Evolutionary conservation across 2,329 filamentous ascomycete genomes (phyloP).

Genomic region (Diplodia sapinea): DNA sequence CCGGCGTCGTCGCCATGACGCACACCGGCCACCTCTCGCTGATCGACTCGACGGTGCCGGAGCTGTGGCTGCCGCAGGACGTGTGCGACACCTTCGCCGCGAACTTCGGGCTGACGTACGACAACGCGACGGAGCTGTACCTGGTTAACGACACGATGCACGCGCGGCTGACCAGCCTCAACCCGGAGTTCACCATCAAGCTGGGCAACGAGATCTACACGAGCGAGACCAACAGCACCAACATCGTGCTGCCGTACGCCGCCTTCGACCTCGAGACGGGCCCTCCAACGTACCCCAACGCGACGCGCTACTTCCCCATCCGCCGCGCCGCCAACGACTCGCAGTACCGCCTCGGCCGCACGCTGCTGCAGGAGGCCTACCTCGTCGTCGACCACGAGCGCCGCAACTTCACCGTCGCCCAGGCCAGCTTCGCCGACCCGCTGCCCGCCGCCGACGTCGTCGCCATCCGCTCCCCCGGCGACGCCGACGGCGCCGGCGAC

Average conservation of each 20-base stretch:
- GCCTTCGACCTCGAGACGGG: constrained; percentile 20
- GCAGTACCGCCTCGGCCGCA: constrained; percentile 40
- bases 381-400: constrained; percentile 47
- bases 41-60: constrained; percentile 35
- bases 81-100: constrained; percentile 49
- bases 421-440: constrained; percentile 18
- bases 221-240: constrained; percentile 40
- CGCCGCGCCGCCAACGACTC: constrained; percentile 45
- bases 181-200: constrained; percentile 49
- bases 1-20: constrained; percentile 29
- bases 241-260: constrained; percentile 23
- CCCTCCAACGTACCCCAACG: neutral
- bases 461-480: constrained; percentile 2
- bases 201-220: constrained; percentile 40
- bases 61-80: constrained; percentile 38
- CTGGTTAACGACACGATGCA: constrained; percentile 48
- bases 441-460: constrained; percentile 13
- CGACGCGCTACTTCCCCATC: constrained; percentile 46
- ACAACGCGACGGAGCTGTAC: constrained; percentile 46
- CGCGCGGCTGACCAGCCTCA: constrained; percentile 39
- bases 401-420: constrained; percentile 40
- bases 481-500: neutral
- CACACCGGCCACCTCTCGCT: constrained; percentile 26
- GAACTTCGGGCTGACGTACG: constrained; percentile 49
- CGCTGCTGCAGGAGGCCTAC: constrained; percentile 49